Base-by-base conservation (phyloP, 1,284 basidiomycete species). In the Malassezia caprae region DNA sequence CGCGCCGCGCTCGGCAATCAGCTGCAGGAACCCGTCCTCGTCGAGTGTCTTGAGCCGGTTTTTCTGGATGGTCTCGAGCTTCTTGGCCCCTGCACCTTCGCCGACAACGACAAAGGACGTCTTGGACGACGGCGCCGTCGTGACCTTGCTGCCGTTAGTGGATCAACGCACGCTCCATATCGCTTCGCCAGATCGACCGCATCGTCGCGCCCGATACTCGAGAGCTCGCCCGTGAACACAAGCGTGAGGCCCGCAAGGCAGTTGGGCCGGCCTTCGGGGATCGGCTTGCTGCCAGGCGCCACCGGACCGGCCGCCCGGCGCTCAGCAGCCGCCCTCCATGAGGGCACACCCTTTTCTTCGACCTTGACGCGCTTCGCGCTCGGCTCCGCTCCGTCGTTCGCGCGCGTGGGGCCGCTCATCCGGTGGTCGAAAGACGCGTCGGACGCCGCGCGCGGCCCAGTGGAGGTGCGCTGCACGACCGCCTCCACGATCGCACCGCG, bases 101-200 rank as follows among this genome's bases (percentile, higher is more conserved):
- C 94, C 94, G 0, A 96, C 76, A 8, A 99, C 81, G 44, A 98
- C 90, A 64, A 83, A 98, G 30, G 84, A 83, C 0, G 93, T 99
- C 70, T 86, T 90, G 31, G 85, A 84, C 0, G 93, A 96, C 0
- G 91, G 91, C 24, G 87, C 84, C 0, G 81, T 79, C 0, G 88
- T 88, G 12, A 96, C 88, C 19, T 62, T 62, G 24, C 56, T 58
- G 50, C 17, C n/a, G 44, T 47, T 6, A 47, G 51, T 31, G 19
- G 17, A n/a, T 15, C 1, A 17, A 28, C 23, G 27, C 1, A 21
- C 37, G 69, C 93, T 62, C 90, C 89, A 72, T 85, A 91, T 5
- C 90, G 86, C 76, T 96, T 96, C 0, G 86, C 91, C 2, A 96
- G 77, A 62, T 93, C 88, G 34, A 80, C 72, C 0, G 88, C 87